Conservation (phyloP, 805 yeast species). For the Barnettozyma siamensis region DNA sequence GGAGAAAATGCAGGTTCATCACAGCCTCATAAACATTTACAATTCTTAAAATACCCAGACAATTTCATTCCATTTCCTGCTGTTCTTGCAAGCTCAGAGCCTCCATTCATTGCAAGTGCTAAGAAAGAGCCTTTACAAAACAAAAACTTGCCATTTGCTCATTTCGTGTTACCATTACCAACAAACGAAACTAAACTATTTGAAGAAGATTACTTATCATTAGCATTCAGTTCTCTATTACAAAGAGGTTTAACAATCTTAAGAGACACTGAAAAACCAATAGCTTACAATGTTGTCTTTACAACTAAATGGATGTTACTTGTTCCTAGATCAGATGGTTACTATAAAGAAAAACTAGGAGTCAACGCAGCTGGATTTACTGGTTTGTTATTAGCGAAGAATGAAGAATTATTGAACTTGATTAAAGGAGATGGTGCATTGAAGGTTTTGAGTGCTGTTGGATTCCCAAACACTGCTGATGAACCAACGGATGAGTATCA, state of each 20-base stretch:
- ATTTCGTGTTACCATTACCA: constrained; percentile 67
- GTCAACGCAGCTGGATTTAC: constrained; percentile 77
- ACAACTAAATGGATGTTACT: constrained; percentile 79
- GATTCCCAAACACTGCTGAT: constrained; percentile 59
- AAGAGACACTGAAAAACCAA: constrained; percentile 42
- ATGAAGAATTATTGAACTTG: constrained; percentile 45
- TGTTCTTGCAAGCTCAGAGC: constrained; percentile 35
- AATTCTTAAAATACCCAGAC: constrained; percentile 68
- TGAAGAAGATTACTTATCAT: constrained; percentile 51
- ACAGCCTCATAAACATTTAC: constrained; percentile 88
- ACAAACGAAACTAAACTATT: constrained; percentile 32
- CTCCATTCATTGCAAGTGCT: constrained; percentile 48
- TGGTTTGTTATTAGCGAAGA: constrained; percentile 75
- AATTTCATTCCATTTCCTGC: constrained; percentile 56
- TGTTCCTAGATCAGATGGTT: constrained; percentile 70
- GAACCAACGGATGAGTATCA: constrained; percentile 57
- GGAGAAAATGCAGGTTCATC: constrained; percentile 93
- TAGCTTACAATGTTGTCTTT: constrained; percentile 77
- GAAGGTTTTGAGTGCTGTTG: constrained; percentile 55
- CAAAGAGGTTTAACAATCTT: constrained; percentile 65
- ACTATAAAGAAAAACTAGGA: constrained; percentile 40
- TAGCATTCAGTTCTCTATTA: constrained; percentile 66
- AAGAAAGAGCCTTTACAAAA: constrained; percentile 57
- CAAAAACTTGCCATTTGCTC: constrained; percentile 68
- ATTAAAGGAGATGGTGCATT: constrained; percentile 41